Evolutionary conservation across 495 filamentous ascomycete genomes (phyloP), one percentile per base, ranked within the genome.

Genomic region (Lineolata rhizophorae): DNA sequence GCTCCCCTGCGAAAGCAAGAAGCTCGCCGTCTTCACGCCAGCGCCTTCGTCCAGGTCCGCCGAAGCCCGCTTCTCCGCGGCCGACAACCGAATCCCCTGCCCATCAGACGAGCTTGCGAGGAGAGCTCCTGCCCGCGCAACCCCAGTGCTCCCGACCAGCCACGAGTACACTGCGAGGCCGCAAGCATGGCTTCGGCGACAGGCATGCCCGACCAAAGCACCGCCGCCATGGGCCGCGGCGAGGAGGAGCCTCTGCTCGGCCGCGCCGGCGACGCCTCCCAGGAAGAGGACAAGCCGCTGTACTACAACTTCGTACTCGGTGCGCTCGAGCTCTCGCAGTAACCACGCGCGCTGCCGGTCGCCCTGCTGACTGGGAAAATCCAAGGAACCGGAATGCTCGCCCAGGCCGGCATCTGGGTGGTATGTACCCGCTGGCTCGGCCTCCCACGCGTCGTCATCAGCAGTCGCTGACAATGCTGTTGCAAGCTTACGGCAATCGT

Each of bases 221-320:
- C 41, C 16, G 28, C 28, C 6, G 8, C 14, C 14, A 30, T 14
- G 6, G 14, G 16, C 16, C 35, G 48, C 25, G 55, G 48, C 20
- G 80, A 87, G 45, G 58, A 70, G 26, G 79, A 84, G 43, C 83
- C 83, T 30, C 56, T 93, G 20, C 63, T 93, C 17, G 81, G 79
- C 28, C 51, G 64, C 27, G 56, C 67, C 15, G 79, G 79, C 32
- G 75, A 80, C 54, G 77, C 68, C 3, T 61, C 62, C 20, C 83
- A 87, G 56, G 51, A 60, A 33, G 64, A 73, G 11, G 51, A 60
- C 2, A 55, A 68, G 36, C 53, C 63, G 17, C 58, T 92, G 13
- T 50, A 64, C 32, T 55, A 62, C 36, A 95, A 95, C 43, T 57
- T 92, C 15, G 54, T 78, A 31, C 62, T 82, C 14, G 84, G 84